Evolutionary conservation across 31 red algal genomes (phyloP).

Genomic region (Bonnemaisonia californica): DNA sequence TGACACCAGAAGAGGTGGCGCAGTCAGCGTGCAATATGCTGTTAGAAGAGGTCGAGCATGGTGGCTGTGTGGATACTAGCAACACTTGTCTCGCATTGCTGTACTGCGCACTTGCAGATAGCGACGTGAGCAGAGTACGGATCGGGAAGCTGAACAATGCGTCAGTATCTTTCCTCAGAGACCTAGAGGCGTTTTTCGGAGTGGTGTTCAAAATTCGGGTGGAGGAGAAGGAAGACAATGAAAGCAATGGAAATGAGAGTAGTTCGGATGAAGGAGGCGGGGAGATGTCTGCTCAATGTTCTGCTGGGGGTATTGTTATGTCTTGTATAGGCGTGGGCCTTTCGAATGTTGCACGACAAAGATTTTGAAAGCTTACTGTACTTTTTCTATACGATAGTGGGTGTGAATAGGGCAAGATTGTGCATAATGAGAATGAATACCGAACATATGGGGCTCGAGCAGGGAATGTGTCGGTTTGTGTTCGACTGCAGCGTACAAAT

Average conservation of each 20-base stretch:
- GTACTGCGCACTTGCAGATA: constrained; percentile 68
- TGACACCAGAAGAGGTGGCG: constrained; percentile 59
- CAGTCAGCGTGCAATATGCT: constrained; percentile 58
- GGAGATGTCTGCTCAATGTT: background rate
- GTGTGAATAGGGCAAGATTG: too few species aligned
- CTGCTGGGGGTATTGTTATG: constrained; percentile 46
- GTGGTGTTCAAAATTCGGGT: constrained; percentile 77
- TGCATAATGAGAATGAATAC: too few species aligned
- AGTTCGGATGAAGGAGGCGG: constrained; percentile 34
- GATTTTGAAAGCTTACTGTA: constrained; percentile 31
- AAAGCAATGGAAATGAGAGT: constrained; percentile 1
- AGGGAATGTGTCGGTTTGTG: too few species aligned
- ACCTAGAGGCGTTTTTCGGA: constrained; percentile 82
- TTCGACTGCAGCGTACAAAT: too few species aligned
- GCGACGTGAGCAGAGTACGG: constrained; percentile 72
- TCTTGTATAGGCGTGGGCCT: constrained; percentile 86
- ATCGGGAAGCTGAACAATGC: constrained; percentile 68
- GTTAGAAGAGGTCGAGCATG: constrained; percentile 75
- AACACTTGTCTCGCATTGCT: constrained; percentile 73
- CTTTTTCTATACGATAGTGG: too few species aligned
- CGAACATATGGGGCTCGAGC: too few species aligned
- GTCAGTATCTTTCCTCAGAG: constrained; percentile 68
- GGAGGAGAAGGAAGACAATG: constrained; percentile 8
- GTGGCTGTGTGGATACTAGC: constrained; percentile 74
- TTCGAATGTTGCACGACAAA: constrained; percentile 62